phyloP scores from a whole-genome alignment of 768 basidiomycete genomes.

The Harrya chromipes region DNA sequence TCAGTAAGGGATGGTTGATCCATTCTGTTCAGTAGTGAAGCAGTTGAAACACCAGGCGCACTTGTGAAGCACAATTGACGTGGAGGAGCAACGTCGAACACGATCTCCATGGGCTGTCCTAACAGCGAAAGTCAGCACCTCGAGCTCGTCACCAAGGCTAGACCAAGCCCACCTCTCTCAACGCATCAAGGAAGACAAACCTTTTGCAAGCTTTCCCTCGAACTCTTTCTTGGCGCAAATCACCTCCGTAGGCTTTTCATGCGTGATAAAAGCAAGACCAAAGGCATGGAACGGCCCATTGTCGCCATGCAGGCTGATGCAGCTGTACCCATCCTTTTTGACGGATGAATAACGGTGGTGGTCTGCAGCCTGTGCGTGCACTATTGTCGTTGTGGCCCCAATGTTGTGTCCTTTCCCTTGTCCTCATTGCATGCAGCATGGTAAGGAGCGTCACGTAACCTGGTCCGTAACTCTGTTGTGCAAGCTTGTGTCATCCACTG shows the following conservation, averaged over 20 bases:
- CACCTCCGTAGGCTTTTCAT: constrained; percentile 76
- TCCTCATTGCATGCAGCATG: no score
- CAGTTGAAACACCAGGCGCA: constrained; percentile 39
- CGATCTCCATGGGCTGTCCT: constrained; percentile 80
- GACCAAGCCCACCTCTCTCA: background rate
- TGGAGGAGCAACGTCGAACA: constrained; percentile 51
- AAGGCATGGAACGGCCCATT: no score
- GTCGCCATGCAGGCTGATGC: no score
- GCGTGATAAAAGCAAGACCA: constrained; percentile 76
- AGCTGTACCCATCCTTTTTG: no score
- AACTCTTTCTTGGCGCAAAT: constrained; percentile 80
- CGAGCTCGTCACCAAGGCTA: background rate
- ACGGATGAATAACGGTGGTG: no score
- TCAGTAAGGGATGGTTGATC: constrained; percentile 70
- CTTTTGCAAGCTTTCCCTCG: constrained; percentile 85
- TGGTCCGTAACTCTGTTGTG: no score
- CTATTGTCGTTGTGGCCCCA: no score
- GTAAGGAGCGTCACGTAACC: no score
- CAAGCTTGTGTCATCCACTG: no score
- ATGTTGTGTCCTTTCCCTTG: no score
- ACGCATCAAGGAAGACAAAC: constrained; percentile 39
- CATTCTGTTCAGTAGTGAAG: constrained; percentile 70
- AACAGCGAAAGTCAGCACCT: constrained; percentile 3
- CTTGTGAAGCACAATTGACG: constrained; percentile 46
- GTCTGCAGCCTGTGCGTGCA: no score